These are phyloP conservation scores for Elongisporangium prolatum DNA, from an alignment of 352 stramenopile species.

Conservation along the genomic window DNA sequence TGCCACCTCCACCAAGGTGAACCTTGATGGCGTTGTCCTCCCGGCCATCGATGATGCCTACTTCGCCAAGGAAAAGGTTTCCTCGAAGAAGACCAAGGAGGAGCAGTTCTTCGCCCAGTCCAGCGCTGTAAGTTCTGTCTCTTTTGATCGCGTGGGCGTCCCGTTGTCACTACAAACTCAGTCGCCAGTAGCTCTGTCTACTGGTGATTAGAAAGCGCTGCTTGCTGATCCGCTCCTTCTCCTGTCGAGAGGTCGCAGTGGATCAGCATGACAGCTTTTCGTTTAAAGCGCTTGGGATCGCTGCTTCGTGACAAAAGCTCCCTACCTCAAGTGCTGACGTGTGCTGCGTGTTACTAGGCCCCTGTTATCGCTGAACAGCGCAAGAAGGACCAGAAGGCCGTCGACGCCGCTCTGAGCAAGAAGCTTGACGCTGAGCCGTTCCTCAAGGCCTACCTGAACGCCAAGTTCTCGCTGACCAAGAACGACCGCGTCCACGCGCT, in stretches of 20 bases:
- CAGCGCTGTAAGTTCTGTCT: conserved; percentile 49
- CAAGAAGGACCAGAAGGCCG: conserved; percentile 98
- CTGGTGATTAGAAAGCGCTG: conserved; percentile 1
- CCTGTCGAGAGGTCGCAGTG: conserved; percentile 17
- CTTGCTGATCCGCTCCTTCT: neutral
- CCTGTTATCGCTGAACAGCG: conserved; percentile 95
- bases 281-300: conserved; percentile 89
- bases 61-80: conserved; percentile 93
- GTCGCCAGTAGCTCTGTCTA: neutral
- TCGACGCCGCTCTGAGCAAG: conserved; percentile 92
- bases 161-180: conserved; percentile 13
- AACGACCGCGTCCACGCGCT: conserved; percentile 98
- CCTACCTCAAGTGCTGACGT: conserved; percentile 38
- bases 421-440: conserved; percentile 86
- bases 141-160: neutral
- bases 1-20: conserved; percentile 96
- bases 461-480: conserved; percentile 98
- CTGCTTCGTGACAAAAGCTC: conserved; percentile 83
- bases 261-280: conserved; percentile 4
- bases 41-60: conserved; percentile 95
- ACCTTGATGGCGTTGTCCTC: conserved; percentile 92
- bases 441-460: conserved; percentile 98
- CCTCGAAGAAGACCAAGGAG: conserved; percentile 91
- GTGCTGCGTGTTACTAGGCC: conserved; percentile 27
- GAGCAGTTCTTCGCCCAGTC: conserved; percentile 97